A percentile compares a stretch with the other conserved stretches of the same genome.
Evolutionary conservation across 1,284 basidiomycete species (phyloP).

Genomic region (Thecaphora thlaspeos): DNA sequence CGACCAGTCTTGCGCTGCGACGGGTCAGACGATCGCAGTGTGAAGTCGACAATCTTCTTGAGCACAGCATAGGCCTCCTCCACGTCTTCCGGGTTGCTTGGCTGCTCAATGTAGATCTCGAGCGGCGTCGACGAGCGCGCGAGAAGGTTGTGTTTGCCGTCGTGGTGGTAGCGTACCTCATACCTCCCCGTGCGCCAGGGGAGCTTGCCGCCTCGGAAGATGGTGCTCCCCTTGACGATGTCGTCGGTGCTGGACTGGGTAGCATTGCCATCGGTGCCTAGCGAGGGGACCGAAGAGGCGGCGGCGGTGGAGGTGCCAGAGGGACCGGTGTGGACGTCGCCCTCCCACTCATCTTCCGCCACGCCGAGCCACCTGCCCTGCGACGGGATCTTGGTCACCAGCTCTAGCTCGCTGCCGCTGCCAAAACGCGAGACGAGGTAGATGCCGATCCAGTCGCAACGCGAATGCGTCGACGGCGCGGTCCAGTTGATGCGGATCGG

Average conservation of each 20-base stretch:
- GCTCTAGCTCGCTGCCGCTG: constrained; percentile 17
- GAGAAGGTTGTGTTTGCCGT: constrained; percentile 90
- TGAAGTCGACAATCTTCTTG: constrained; percentile 64
- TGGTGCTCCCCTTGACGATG: constrained; percentile 10
- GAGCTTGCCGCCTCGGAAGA: constrained; percentile 61
- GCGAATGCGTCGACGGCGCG: constrained; percentile 80
- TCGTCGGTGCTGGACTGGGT: neutral
- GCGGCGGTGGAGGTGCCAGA: too few species aligned
- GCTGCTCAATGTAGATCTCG: constrained; percentile 79
- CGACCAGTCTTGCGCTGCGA: constrained; percentile 9
- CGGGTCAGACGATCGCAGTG: neutral
- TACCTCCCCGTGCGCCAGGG: constrained; percentile 85
- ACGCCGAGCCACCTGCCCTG: constrained; percentile 91
- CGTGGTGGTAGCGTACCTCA: constrained; percentile 68
- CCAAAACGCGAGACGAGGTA: constrained; percentile 61
- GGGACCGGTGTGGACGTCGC: constrained; percentile 63
- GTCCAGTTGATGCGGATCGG: constrained; percentile 83
- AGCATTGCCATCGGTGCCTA: constrained; percentile 2
- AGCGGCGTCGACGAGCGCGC: constrained; percentile 73
- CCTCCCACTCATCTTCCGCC: constrained; percentile 88
- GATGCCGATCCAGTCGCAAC: constrained; percentile 96
- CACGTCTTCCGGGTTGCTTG: constrained; percentile 64
- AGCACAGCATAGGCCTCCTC: constrained; percentile 65
- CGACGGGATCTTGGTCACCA: constrained; percentile 74
- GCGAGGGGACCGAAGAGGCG: constrained; percentile 9